Conservation (phyloP, 805 yeast genomes). For the Yarrowia deformans region DNA sequence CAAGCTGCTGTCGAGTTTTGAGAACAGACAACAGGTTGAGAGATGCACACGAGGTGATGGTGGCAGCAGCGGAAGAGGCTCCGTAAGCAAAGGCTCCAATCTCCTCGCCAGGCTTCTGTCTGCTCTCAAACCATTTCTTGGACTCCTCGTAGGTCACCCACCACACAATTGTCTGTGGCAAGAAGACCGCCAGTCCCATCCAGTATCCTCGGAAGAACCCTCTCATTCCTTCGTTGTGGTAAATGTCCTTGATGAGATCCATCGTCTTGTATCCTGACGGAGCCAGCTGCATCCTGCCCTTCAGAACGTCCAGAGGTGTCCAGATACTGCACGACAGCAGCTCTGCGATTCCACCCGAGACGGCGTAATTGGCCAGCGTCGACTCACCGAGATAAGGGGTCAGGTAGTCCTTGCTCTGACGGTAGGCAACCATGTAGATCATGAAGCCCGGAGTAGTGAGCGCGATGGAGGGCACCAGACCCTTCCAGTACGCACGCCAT, state of each 20-base stretch:
- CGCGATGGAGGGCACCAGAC: conserved; percentile 50
- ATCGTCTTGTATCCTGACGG: conserved; percentile 40
- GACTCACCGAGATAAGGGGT: conserved; percentile 49
- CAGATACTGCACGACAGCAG: conserved; percentile 50
- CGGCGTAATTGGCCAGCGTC: conserved; percentile 49
- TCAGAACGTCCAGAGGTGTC: conserved; percentile 54
- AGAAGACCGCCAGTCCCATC: conserved; percentile 55
- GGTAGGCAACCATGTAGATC: conserved; percentile 51
- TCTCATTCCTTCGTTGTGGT: conserved; percentile 67
- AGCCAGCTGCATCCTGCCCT: conserved; percentile 53
- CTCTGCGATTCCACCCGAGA: conserved; percentile 52
- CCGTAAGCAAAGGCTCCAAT: conserved; percentile 35
- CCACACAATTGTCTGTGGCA: conserved; percentile 55
- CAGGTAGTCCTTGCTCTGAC: conserved; percentile 49
- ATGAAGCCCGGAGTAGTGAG: conserved; percentile 53
- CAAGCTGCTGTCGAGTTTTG: conserved; percentile 32
- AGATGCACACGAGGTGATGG: conserved; percentile 14
- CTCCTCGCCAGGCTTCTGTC: conserved; percentile 10
- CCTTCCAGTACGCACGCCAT: conserved; percentile 51
- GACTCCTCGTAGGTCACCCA: conserved; percentile 48
- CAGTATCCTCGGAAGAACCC: conserved; percentile 82
- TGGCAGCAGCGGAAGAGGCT: conserved; percentile 21
- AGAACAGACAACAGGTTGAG: conserved; percentile 33
- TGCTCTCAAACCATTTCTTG: conserved; percentile 20
- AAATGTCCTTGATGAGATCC: conserved; percentile 52